Evolutionary conservation across 75 land plant genomes (phyloP).

Genomic region (Chamaecyparis obtusa): DNA sequence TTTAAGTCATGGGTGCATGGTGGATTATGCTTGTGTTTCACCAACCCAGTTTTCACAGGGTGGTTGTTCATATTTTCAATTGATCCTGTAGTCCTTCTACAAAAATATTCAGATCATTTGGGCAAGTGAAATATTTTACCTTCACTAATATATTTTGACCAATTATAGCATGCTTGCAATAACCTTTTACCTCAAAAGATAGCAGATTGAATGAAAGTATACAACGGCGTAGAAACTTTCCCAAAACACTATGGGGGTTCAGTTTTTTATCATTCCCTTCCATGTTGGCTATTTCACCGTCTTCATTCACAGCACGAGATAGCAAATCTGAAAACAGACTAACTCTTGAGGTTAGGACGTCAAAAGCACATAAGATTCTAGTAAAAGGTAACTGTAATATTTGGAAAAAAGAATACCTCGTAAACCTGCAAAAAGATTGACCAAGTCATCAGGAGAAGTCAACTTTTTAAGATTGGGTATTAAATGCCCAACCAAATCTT

Average conservation of each 20-base stretch:
- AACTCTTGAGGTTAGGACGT: not conserved
- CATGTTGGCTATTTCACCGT: constrained; percentile 31
- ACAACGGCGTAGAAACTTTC: constrained; percentile 84
- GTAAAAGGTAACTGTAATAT: not conserved
- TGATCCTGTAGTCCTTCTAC: not conserved
- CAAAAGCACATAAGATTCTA: not conserved
- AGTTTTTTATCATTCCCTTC: constrained; percentile 75
- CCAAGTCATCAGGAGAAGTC: constrained; percentile 85
- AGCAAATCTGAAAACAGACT: constrained; percentile 46
- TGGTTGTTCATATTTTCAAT: not conserved
- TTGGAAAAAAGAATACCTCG: constrained; percentile 37
- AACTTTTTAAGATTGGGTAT: constrained; percentile 40
- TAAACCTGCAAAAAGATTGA: constrained; percentile 64
- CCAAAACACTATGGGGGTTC: constrained; percentile 72
- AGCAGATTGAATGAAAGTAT: constrained; percentile 75
- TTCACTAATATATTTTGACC: not conserved
- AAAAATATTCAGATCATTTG: not conserved
- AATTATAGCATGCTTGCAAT: not conserved
- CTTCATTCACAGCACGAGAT: constrained; percentile 25
- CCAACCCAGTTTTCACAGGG: not conserved
- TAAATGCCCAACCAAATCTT: constrained; percentile 56
- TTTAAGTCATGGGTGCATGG: not conserved
- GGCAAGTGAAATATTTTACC: not conserved
- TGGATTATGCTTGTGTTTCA: not conserved
- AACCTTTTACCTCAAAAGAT: constrained; percentile 67